Conservation (phyloP, 139 green algal species). For the Volvox africanus region DNA sequence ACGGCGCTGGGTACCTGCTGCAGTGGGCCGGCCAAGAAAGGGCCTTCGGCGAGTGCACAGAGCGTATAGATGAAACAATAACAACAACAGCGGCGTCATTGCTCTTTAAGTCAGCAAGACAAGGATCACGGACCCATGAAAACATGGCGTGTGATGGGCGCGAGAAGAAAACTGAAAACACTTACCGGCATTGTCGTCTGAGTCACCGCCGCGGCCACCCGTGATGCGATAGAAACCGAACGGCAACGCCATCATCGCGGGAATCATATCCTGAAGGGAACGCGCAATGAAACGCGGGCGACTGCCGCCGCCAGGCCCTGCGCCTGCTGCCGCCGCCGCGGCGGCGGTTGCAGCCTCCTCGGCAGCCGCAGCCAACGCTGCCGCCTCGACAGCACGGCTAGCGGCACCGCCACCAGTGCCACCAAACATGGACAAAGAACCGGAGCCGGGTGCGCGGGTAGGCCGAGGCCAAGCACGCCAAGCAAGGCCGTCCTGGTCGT, state of each 20-base stretch:
- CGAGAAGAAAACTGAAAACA: background rate
- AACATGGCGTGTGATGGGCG: background rate
- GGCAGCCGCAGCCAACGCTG: background rate
- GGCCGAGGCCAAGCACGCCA: background rate
- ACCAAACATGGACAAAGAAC: background rate
- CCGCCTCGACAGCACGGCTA: background rate
- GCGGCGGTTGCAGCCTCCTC: background rate
- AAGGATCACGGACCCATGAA: background rate
- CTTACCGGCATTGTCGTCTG: background rate
- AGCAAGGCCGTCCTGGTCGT: background rate
- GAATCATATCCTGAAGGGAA: conserved; percentile 26
- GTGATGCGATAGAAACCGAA: background rate
- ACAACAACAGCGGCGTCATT: background rate
- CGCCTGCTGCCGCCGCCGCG: background rate
- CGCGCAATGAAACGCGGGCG: background rate
- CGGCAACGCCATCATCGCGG: conserved; percentile 1
- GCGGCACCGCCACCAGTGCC: background rate
- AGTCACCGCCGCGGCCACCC: background rate
- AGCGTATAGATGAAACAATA: background rate
- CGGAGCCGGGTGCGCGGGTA: background rate
- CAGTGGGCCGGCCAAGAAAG: background rate
- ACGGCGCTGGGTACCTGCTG: background rate
- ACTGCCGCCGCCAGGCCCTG: background rate
- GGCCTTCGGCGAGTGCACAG: background rate
- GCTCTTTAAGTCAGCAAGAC: no score